Evolutionary conservation across 305 asterid genomes (phyloP), one percentile per base, ranked within the genome.

Genomic region (Solanum chacoense): DNA sequence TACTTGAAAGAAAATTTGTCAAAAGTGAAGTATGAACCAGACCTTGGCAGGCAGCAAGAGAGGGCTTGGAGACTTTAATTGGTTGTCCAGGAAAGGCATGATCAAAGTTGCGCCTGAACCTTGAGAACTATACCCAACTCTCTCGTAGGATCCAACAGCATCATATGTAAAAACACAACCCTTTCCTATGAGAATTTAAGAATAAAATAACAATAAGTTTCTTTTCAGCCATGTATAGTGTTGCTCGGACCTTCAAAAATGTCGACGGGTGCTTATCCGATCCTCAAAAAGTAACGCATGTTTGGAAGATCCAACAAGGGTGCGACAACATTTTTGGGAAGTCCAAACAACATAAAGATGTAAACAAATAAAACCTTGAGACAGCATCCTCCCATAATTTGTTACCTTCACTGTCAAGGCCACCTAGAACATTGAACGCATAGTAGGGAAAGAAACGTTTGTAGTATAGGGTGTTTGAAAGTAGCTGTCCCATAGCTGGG

Each of bases 51-150:
- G 92, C 71, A 92, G 73, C 85, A 90, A 86, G n/a, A 92, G 91
- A 59, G 92, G 92, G 88, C 92, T 91, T 24, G 92, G 92, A 88
- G 93, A 91, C 88, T 91, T 92, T 76, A 91, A 87, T 73, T 89
- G 93, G 80, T 92, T 90, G 86, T 92, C 92, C 85, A 91, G 85
- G 87, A 89, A 90, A 87, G 93, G 93, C 92, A 89, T 90, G 69
- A 91, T 90, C 88, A 96, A 96, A 20, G 97, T 94, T 88, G 98
- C 89, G 88, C 99, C 98, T 84, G 99, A 94, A 90, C 99, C 98
- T 90, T 97, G 98, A 88, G 99, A 94, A 87, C 99, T 97, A 92
- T 97, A 97, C 63, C 99, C 99, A 89, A 96, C 98, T 93, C 99
- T 94, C 93, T 96, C 98, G 87, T 96, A 97, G 84, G 99, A 96